These are phyloP conservation scores for Tolypocladium amazonense DNA, from an alignment of 2,329 filamentous ascomycete genomes.

Conservation along the genomic window DNA sequence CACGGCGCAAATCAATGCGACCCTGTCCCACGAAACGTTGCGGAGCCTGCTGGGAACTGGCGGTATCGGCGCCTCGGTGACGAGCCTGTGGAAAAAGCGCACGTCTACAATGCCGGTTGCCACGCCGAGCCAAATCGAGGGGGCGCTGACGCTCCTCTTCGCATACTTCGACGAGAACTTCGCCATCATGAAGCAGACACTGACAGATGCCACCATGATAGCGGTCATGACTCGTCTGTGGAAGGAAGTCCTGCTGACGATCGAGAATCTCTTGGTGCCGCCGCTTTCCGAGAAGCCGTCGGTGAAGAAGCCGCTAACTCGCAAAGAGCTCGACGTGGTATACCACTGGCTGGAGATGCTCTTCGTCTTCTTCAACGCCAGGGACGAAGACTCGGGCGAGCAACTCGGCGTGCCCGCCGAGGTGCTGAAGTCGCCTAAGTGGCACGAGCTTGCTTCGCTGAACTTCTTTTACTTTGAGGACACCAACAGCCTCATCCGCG, in stretches of 20 bases:
- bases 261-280: conserved; percentile 83
- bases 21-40: conserved; percentile 73
- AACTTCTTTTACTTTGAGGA: conserved; percentile 98
- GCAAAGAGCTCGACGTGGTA: conserved; percentile 87
- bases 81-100: conserved; percentile 56
- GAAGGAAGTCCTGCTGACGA: conserved; percentile 92
- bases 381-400: conserved; percentile 70
- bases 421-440: conserved; percentile 92
- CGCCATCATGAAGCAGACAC: conserved; percentile 93
- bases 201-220: conserved; percentile 93
- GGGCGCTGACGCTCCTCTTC: conserved; percentile 75
- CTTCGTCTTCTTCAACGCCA: conserved; percentile 89
- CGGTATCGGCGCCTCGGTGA: conserved; percentile 62
- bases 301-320: conserved; percentile 68
- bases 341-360: conserved; percentile 90
- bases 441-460: conserved; percentile 89
- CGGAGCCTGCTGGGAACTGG: conserved; percentile 59
- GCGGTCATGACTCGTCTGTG: conserved; percentile 96
- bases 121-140: conserved; percentile 64
- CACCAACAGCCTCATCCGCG: conserved; percentile 82
- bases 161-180: conserved; percentile 98
- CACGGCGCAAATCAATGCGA: conserved; percentile 83
- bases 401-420: conserved; percentile 82
- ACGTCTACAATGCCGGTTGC: conserved; percentile 44
- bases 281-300: conserved; percentile 93